Percentiles rank a stretch among this genome's conserved stretches.
Evolutionary conservation across 495 filamentous ascomycete species (phyloP).

Genomic region (Aspergillus nanangensis): DNA sequence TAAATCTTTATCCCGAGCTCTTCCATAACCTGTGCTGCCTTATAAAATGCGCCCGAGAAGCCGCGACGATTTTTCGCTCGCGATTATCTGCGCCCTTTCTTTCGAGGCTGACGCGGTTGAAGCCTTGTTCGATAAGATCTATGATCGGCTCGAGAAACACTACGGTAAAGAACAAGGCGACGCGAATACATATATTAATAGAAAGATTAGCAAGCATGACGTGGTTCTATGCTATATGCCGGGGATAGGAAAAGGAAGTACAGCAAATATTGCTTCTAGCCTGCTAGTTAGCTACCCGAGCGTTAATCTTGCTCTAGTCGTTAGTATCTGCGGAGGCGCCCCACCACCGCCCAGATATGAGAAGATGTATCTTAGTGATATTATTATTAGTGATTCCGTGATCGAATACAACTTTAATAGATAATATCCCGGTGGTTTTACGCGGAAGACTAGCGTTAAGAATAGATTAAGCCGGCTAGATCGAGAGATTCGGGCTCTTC

Average conservation of each 20-base stretch:
- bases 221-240: conserved; percentile 29
- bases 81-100: neutral
- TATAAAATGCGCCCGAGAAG: conserved; percentile 1
- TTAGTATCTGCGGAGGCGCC: conserved; percentile 27
- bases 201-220: conserved; percentile 29
- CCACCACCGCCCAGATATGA: conserved; percentile 7
- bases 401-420: conserved; percentile 35
- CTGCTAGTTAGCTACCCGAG: conserved; percentile 23
- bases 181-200: conserved; percentile 24
- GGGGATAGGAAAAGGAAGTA: conserved; percentile 28
- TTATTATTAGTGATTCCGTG: conserved; percentile 34
- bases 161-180: neutral
- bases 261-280: conserved; percentile 20
- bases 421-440: conserved; percentile 19
- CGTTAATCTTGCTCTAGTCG: conserved; percentile 16
- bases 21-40: too few species aligned
- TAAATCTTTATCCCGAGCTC: too few species aligned
- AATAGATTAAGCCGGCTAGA: conserved; percentile 22
- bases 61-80: conserved; percentile 16
- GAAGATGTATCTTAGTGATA: conserved; percentile 38
- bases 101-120: conserved; percentile 24
- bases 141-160: neutral
- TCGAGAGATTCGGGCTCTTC: conserved; percentile 22
- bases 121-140: conserved; percentile 23
- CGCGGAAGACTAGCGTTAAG: conserved; percentile 16